Base-by-base conservation (phyloP, 345 rosid species). In the Nasturtium officinale region DNA sequence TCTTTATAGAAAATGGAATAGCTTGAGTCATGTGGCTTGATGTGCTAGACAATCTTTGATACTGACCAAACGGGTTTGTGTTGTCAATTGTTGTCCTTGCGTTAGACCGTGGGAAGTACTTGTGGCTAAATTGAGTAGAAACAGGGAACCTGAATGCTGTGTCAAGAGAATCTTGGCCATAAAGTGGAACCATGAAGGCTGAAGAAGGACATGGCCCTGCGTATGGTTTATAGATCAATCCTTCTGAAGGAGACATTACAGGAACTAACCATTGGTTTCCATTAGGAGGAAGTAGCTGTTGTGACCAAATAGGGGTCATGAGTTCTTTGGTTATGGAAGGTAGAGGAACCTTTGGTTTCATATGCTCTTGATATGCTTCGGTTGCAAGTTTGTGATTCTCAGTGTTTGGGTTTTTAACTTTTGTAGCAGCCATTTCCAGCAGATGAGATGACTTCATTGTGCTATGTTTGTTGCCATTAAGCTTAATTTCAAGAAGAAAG, bases 191-290 rank as follows among this genome's bases (percentile, higher is more conserved):
- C 85, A 81, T 68, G 26, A 80, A 69, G 43, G 87, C 87, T 11
- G 92, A 85, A 73, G 95, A 89, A 74, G 89, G 95, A 53, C 86
- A 83, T 8, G 87, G 89, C 17, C 86, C 86, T 6, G 82, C 17
- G 73, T 82, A 89, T 6, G 98, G 98, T 84, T 89, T 92, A 77
- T 89, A 92, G 35, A 92, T 80, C 35, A 89, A 82, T 61, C 96
- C 98, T 78, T 92, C 94, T 17, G 92, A 86, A 18, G 87, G 94
- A 48, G 98, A 85, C 81, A 89, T 85, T 26, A 89, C 83, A 20
- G 96, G 93, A 70, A 88, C 83, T 75, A 89, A 64, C 96, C 96
- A 89, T 73, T 89, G 94, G 74, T 74, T 83, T 65, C 85, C 96
- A 69, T 83, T 61, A 5, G 88, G 75, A 16, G 82, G 79, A 80